Conservation (phyloP, 371 early-diverging fungal genomes). For the Nosema muscidifuracis region DNA sequence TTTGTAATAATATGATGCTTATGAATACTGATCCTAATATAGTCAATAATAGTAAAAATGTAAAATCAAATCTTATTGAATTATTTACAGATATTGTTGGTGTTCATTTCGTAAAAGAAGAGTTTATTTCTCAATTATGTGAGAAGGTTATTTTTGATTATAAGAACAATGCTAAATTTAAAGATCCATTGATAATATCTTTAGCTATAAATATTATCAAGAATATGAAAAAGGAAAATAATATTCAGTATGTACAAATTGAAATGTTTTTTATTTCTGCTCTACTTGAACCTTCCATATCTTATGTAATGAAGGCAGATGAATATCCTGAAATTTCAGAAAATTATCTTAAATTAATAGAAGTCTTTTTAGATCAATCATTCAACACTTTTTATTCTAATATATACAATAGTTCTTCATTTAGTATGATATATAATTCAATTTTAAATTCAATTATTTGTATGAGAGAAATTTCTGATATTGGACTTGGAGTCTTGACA, state of each 20-base stretch:
- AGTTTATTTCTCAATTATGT: constrained; percentile 37
- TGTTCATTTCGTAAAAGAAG: constrained; percentile 1
- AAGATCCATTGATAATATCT: constrained; percentile 31
- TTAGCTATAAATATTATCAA: constrained; percentile 31
- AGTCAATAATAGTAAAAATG: constrained; percentile 7
- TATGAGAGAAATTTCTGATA: constrained; percentile 42
- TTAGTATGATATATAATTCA: constrained; percentile 30
- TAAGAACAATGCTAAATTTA: constrained; percentile 16
- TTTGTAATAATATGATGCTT: constrained; percentile 20
- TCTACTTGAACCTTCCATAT: constrained; percentile 43
- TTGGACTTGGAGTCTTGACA: constrained; percentile 19
- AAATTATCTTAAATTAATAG: constrained; percentile 37
- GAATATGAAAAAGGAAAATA: constrained; percentile 24
- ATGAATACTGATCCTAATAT: neutral
- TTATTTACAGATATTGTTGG: constrained; percentile 39
- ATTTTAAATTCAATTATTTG: constrained; percentile 34
- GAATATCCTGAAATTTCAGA: constrained; percentile 39
- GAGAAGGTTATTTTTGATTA: constrained; percentile 49
- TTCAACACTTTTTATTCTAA: constrained; percentile 39
- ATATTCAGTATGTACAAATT: constrained; percentile 24
- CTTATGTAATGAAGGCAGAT: constrained; percentile 43
- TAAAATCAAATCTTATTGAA: constrained; percentile 34
- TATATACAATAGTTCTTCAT: constrained; percentile 18
- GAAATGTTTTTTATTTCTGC: constrained; percentile 40
- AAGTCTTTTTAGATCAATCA: constrained; percentile 3